Evolutionary conservation across 805 yeast genomes (phyloP).

Genomic region (Monosporozyma servazzii): DNA sequence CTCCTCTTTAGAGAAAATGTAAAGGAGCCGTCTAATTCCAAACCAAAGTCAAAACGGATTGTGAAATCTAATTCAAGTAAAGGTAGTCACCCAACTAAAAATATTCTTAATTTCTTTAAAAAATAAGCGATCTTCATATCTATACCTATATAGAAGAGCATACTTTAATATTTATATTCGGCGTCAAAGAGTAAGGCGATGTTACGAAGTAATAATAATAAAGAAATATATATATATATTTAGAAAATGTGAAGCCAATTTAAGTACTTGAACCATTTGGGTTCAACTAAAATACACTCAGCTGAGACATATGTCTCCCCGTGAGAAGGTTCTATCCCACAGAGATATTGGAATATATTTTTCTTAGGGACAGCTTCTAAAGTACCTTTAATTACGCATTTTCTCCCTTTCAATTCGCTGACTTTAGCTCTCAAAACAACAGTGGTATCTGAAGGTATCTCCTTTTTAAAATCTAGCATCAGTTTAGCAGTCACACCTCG

Average conservation of each 20-base stretch:
- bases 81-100: background rate
- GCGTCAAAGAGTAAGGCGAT: background rate
- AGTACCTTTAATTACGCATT: constrained; percentile 71
- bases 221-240: background rate
- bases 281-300: constrained; percentile 69
- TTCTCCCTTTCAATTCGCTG: constrained; percentile 60
- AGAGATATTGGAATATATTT: background rate
- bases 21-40: background rate
- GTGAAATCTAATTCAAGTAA: background rate
- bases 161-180: background rate
- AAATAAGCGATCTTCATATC: background rate
- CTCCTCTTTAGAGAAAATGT: constrained; percentile 11
- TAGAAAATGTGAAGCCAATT: constrained; percentile 38
- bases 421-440: constrained; percentile 64
- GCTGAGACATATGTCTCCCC: constrained; percentile 45
- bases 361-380: constrained; percentile 30
- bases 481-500: constrained; percentile 86
- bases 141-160: background rate
- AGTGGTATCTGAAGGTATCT: constrained; percentile 46
- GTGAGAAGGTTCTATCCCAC: constrained; percentile 1
- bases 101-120: background rate
- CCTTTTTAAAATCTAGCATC: constrained; percentile 46
- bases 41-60: background rate
- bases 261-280: constrained; percentile 75
- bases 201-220: background rate